A percentile compares a stretch with the other conserved stretches of the same genome.
Evolutionary conservation across 169 alveolate genomes (phyloP).

Genomic region (Babesia caballi): DNA sequence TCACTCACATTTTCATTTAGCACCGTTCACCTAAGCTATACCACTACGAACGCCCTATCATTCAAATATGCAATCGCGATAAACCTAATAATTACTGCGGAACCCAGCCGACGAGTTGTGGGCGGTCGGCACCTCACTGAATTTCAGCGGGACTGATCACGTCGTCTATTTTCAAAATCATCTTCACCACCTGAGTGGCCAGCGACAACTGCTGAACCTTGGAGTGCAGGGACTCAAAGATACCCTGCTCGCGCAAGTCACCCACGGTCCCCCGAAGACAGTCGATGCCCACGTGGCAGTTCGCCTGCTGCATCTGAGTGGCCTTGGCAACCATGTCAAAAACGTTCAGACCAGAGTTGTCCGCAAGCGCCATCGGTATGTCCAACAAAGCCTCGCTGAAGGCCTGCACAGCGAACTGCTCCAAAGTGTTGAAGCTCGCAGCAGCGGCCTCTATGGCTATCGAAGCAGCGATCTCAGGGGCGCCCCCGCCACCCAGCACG

Average conservation of each 20-base stretch:
- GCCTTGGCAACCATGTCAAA: slow-evolving; percentile 90
- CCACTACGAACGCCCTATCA: too few relatives aligned
- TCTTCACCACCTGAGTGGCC: slow-evolving; percentile 98
- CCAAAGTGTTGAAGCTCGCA: slow-evolving; percentile 88
- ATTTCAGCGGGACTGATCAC: slow-evolving; percentile 87
- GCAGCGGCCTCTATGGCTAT: slow-evolving; percentile 89
- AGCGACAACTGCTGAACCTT: slow-evolving; percentile 92
- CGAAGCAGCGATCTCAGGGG: slow-evolving; percentile 95
- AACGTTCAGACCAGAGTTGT: slow-evolving; percentile 93
- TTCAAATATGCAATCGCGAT: too few relatives aligned
- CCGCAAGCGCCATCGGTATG: slow-evolving; percentile 95
- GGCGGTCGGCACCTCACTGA: too few relatives aligned
- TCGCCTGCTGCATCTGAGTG: slow-evolving; percentile 80
- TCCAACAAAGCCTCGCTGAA: slow-evolving; percentile 97
- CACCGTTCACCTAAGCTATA: too few relatives aligned
- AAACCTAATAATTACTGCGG: too few relatives aligned
- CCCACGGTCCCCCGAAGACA: slow-evolving; percentile 77
- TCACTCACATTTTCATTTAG: too few relatives aligned
- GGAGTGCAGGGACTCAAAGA: slow-evolving; percentile 91
- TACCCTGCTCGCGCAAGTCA: slow-evolving; percentile 76
- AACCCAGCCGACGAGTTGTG: too few relatives aligned
- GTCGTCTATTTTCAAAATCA: slow-evolving; percentile 98
- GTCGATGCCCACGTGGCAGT: slow-evolving; percentile 91
- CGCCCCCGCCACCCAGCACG: slow-evolving; percentile 98
- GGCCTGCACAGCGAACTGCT: slow-evolving; percentile 97